Evolutionary conservation across 129 eudicot species (phyloP).

Genomic region (Flaveria linearis): DNA sequence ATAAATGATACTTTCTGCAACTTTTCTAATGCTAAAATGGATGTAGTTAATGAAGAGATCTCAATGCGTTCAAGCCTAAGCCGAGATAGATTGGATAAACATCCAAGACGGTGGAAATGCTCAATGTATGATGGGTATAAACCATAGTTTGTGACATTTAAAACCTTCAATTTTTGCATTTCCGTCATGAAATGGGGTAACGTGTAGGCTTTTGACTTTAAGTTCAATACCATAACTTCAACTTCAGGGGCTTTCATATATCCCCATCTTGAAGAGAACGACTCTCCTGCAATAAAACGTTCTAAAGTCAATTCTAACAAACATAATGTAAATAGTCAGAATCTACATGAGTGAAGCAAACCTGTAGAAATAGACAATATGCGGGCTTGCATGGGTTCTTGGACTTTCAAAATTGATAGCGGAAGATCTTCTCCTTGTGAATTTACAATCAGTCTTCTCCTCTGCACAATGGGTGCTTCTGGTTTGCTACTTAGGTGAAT

Average conservation of each 20-base stretch:
- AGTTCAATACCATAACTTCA: slow-evolving; percentile 50
- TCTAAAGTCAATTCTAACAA: background rate
- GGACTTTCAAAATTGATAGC: background rate
- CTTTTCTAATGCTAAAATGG: slow-evolving; percentile 29
- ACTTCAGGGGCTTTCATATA: slow-evolving; percentile 38
- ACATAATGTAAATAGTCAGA: background rate
- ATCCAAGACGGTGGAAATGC: slow-evolving; percentile 26
- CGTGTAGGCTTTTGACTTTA: slow-evolving; percentile 35
- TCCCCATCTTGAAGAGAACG: slow-evolving; percentile 44
- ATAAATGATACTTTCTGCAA: slow-evolving; percentile 44
- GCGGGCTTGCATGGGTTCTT: slow-evolving; percentile 35
- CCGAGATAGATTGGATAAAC: slow-evolving; percentile 35
- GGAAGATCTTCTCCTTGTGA: slow-evolving; percentile 31
- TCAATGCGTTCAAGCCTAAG: slow-evolving; percentile 43
- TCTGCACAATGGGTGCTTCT: slow-evolving; percentile 28
- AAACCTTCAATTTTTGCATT: slow-evolving; percentile 41
- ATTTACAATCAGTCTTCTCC: slow-evolving; percentile 40
- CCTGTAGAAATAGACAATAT: slow-evolving; percentile 55
- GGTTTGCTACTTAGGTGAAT: slow-evolving; percentile 40
- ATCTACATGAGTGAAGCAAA: background rate
- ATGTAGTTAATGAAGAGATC: slow-evolving; percentile 30
- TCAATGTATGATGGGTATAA: slow-evolving; percentile 29
- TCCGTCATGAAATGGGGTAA: slow-evolving; percentile 42
- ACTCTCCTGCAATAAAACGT: slow-evolving; percentile 39
- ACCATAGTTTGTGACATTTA: slow-evolving; percentile 52